These are phyloP conservation scores for Geotrichum reessii DNA, from an alignment of 1,139 yeast species.

Conservation along the genomic window DNA sequence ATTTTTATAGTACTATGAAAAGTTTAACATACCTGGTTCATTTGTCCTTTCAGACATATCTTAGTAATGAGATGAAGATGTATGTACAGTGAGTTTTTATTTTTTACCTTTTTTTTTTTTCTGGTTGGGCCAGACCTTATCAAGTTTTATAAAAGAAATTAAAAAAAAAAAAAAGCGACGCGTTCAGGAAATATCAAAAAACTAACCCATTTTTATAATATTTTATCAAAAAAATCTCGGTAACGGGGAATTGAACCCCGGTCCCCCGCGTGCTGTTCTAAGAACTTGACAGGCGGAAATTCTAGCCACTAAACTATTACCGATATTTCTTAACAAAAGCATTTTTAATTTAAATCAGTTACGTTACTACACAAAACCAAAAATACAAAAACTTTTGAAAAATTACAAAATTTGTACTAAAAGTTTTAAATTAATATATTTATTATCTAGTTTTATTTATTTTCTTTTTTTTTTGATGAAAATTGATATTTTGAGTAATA, in stretches of 20 bases:
- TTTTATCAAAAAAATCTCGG: conserved; percentile 1
- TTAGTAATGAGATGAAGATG: too few relatives aligned
- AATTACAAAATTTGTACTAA: too few relatives aligned
- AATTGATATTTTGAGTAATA: neutral
- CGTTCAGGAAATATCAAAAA: neutral
- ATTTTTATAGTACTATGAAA: too few relatives aligned
- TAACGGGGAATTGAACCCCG: conserved; percentile 16
- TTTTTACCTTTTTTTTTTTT: too few relatives aligned
- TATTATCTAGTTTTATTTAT: neutral
- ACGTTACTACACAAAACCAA: too few relatives aligned
- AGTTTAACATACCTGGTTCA: neutral
- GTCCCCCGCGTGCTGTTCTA: conserved; percentile 15
- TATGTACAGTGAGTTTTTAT: too few relatives aligned
- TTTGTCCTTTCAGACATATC: neutral
- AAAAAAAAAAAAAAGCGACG: neutral
- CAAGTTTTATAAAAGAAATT: neutral
- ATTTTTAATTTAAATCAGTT: too few relatives aligned
- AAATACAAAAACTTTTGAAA: too few relatives aligned
- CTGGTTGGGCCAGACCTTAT: neutral
- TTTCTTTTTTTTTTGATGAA: neutral
- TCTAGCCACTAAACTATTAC: conserved; percentile 15
- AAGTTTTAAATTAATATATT: neutral
- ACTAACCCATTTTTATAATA: neutral
- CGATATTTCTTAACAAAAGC: neutral
- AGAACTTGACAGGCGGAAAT: conserved; percentile 14